Percentiles rank a stretch among this genome's conserved stretches.
Conservation (phyloP, 495 filamentous ascomycete genomes). For the Hyaloscypha variabilis region DNA sequence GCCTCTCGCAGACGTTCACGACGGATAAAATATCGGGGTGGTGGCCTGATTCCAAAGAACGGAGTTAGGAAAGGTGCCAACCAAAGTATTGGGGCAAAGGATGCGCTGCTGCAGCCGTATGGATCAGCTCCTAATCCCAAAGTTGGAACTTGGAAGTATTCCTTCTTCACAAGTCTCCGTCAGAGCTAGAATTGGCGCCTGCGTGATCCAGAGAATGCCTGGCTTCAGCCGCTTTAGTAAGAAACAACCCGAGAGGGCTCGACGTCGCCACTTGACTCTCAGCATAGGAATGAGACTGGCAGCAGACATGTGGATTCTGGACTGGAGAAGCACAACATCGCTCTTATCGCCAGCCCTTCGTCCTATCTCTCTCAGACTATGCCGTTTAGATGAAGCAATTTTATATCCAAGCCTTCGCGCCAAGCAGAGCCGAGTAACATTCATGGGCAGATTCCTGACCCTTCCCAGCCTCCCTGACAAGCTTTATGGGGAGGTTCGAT, state of each 20-base stretch:
- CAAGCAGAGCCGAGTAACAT: conserved; percentile 7
- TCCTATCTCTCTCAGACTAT: background rate
- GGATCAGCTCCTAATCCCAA: background rate
- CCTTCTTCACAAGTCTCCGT: background rate
- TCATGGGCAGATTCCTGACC: conserved; percentile 1
- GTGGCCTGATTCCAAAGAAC: background rate
- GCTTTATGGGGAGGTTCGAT: background rate
- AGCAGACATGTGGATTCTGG: too few relatives aligned
- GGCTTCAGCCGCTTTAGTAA: background rate
- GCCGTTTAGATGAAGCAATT: conserved; percentile 29
- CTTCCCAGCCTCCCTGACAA: conserved; percentile 9
- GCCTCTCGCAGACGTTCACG: background rate
- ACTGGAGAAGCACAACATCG: too few relatives aligned
- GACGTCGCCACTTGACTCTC: too few relatives aligned
- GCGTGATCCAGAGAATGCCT: background rate
- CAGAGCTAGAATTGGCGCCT: background rate
- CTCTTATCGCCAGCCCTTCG: too few relatives aligned
- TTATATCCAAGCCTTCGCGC: conserved; percentile 22
- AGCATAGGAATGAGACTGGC: too few relatives aligned
- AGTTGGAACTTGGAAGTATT: background rate
- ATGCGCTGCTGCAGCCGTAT: background rate
- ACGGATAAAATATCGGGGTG: background rate
- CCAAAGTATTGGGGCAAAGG: background rate
- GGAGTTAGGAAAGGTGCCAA: background rate
- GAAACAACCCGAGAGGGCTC: too few relatives aligned